Evolutionary conservation across 1,139 yeast genomes (phyloP), one percentile per base, ranked within the genome.

Genomic region (Sugiyamaella pinicola): DNA sequence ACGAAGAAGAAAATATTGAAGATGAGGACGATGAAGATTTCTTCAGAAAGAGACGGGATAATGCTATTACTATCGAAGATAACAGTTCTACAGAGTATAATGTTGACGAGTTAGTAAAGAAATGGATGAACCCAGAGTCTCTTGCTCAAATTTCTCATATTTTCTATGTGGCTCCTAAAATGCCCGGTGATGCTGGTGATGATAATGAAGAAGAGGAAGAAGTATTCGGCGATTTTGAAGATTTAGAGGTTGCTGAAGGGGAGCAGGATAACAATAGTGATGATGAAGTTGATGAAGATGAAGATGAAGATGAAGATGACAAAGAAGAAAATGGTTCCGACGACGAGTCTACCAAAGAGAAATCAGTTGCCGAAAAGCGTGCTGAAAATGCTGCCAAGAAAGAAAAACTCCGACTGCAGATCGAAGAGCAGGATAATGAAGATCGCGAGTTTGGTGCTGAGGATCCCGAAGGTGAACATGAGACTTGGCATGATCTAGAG

Each of bases 401-500:
- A 65, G 97, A 91, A 56, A 85, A 88, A 64, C 76, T 91, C 56
- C 83, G 90, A 57, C 76, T 87, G 64, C 97, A 93, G 67, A 89
- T 93, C 64, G 97, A 90, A 67, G 95, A 87, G 62, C 96, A 88
- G 69, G 83, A 67, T 29, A 68, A 79, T 49, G 85, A 81, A 22
- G 91, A 85, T 59, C 78, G 87, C 45, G 90, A 87, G 56, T 79
- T 80, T 61, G 86, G 84, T 2, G 87, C 81, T 12, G 87, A 83
- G 56, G 89, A 84, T 58, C 85, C 85, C 18, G 90, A 85, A 68
- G 83, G 81, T 26, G 84, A 82, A 59, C 82, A 81, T 58, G 97
- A 93, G 63, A 90, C 96, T 0, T 95, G 99, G 99, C 95, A 93
- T 69, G 98, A 93, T 68, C 82, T 87, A 70, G 97, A 95, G 71